Base-by-base conservation (phyloP, 129 eudicot genomes). In the Tagetes erecta region DNA sequence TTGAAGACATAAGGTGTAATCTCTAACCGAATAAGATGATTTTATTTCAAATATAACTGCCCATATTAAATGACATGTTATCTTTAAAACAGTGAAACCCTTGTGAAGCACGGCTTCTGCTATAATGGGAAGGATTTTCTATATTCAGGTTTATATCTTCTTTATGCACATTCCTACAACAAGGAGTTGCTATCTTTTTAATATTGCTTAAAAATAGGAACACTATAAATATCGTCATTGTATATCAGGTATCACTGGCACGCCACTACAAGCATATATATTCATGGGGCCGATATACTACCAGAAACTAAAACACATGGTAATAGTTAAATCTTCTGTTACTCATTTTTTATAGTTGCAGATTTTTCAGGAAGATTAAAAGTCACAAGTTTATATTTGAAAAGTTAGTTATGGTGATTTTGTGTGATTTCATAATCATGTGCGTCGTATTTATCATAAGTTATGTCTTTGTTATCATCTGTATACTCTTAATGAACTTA, bases 91-190 rank as follows among this genome's bases (percentile, higher is more conserved):
- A 94, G 98, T 85, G 91, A 83, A 80, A 90, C 97, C 69, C 91
- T 94, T 45, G 96, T 94, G 83, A 80, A 88, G 80, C 96, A 88
- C 78, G 98, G 96, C 8, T 90, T 94, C 76, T 79, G 89, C 84
- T 94, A 90, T 89, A 83, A 77, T 12, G 98, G 97, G 57, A 94
- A 94, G 77, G 98, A 94, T 78, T 83, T 90, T 50, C 49, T 94
- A 51, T 90, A 94, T 83, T 94, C 98, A 86, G 97, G 98, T 90
- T 74, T 55, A 34, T 52, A 5, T 45, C 34, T 41, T 55, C 12
- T 13, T 80, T 52, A 68, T 14, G 55, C 46, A 71, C 64, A 13
- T 38, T 69, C 47, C 47, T 77, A 58, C 27, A 36, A 49, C 6
- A 49, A 68, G 55, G 73, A 33, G n/a, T 49, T 39, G 47, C 57